These are phyloP conservation scores for Aspergillus olivimuriae DNA, from an alignment of 495 filamentous ascomycete species.

Conservation along the genomic window DNA sequence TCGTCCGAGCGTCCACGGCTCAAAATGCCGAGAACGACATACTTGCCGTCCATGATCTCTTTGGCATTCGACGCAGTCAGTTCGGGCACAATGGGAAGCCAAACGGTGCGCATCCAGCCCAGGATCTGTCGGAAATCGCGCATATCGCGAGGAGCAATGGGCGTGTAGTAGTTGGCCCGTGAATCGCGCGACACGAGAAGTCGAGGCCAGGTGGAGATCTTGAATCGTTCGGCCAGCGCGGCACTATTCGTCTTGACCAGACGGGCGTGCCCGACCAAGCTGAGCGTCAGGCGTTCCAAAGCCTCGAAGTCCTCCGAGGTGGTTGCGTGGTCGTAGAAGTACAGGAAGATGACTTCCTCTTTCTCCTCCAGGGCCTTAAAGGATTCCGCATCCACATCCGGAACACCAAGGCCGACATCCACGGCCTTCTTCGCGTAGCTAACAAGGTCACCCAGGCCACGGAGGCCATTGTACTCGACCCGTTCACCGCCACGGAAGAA, in stretches of 20 bases:
- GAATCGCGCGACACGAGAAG: conserved; percentile 86
- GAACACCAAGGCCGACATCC: conserved; percentile 66
- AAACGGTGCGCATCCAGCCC: conserved; percentile 90
- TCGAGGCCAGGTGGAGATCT: conserved; percentile 92
- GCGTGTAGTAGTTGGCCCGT: conserved; percentile 78
- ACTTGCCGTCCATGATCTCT: conserved; percentile 90
- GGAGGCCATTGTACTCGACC: conserved; percentile 87
- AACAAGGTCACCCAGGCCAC: conserved; percentile 86
- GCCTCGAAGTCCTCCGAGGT: conserved; percentile 86
- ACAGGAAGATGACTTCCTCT: conserved; percentile 92
- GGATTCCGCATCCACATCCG: conserved; percentile 66
- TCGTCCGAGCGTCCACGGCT: conserved; percentile 73
- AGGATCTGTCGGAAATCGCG: conserved; percentile 75
- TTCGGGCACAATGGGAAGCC: conserved; percentile 97
- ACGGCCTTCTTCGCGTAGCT: conserved; percentile 81
- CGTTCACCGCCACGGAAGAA: conserved; percentile 91
- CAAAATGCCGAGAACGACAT: conserved; percentile 86
- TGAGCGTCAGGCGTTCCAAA: conserved; percentile 76
- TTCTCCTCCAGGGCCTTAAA: conserved; percentile 86
- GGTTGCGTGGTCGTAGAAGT: conserved; percentile 94
- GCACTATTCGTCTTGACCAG: conserved; percentile 82
- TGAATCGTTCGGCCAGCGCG: conserved; percentile 69
- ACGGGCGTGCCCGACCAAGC: conserved; percentile 83
- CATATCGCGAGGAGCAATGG: conserved; percentile 81
- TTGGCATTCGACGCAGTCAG: conserved; percentile 83